Evolutionary conservation across 2,329 filamentous ascomycete species (phyloP).

Genomic region (Fusarium keratoplasticum): DNA sequence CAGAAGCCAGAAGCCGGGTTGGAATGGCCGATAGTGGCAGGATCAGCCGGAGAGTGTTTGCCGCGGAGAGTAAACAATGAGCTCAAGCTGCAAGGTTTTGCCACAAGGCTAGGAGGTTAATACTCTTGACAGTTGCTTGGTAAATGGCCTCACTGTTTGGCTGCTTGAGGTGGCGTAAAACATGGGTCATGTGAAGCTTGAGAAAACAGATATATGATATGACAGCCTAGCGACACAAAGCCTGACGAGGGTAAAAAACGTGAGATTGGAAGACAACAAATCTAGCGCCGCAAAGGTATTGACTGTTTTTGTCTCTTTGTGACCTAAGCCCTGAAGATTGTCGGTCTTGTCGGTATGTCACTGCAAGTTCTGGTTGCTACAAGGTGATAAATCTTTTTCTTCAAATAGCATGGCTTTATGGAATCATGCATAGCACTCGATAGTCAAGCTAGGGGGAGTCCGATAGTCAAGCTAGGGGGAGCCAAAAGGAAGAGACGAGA

Average conservation of each 20-base stretch:
- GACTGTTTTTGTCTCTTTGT: not conserved
- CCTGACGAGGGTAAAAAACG: not conserved
- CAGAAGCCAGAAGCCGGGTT: not conserved
- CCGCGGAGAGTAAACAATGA: not conserved
- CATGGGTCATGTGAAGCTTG: not conserved
- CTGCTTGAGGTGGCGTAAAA: not conserved
- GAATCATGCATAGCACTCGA: not conserved
- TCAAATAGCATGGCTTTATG: not conserved
- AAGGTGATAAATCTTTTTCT: not conserved
- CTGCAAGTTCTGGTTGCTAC: not conserved
- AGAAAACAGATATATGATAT: not conserved
- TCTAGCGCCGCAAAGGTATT: not conserved
- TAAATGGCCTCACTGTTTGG: not conserved
- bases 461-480: too few relatives aligned
- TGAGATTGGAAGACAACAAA: not conserved
- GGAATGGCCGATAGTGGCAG: not conserved
- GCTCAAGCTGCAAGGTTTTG: not conserved
- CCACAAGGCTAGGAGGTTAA: too few relatives aligned
- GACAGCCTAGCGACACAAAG: not conserved
- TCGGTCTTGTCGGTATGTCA: not conserved
- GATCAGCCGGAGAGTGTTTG: not conserved
- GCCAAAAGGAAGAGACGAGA: too few relatives aligned
- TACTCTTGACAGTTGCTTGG: not conserved
- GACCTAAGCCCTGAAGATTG: not conserved
- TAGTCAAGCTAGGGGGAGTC: too few relatives aligned